Conservation (phyloP, 78 protist species). For the Dictyostelium firmibasis region DNA sequence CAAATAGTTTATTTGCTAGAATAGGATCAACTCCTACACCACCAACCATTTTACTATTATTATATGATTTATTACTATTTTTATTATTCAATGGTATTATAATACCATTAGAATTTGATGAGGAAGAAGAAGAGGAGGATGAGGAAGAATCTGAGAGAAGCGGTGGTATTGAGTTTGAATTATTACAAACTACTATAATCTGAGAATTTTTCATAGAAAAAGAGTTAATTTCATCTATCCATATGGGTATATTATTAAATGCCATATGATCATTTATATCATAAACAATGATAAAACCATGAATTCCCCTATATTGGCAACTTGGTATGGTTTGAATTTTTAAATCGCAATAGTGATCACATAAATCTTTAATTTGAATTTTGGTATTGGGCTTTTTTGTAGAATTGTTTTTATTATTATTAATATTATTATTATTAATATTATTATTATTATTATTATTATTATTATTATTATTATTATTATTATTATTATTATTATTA, state of each 20-base stretch:
- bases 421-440: too few relatives aligned
- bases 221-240: neutral
- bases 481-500: too few relatives aligned
- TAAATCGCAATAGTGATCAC: neutral
- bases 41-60: neutral
- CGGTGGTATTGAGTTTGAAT: neutral
- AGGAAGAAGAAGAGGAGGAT: neutral
- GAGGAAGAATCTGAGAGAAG: neutral
- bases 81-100: neutral
- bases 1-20: neutral
- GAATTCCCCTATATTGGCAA: neutral
- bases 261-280: neutral
- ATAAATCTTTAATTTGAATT: neutral
- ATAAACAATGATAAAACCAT: neutral
- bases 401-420: too few relatives aligned
- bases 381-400: neutral
- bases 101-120: neutral
- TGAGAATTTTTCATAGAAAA: neutral
- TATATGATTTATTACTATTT: neutral
- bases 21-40: neutral
- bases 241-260: neutral
- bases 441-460: too few relatives aligned
- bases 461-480: too few relatives aligned
- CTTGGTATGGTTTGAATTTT: neutral
- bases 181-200: neutral